Conservation (phyloP, 495 filamentous ascomycete species). For the Xylaria scruposa region DNA sequence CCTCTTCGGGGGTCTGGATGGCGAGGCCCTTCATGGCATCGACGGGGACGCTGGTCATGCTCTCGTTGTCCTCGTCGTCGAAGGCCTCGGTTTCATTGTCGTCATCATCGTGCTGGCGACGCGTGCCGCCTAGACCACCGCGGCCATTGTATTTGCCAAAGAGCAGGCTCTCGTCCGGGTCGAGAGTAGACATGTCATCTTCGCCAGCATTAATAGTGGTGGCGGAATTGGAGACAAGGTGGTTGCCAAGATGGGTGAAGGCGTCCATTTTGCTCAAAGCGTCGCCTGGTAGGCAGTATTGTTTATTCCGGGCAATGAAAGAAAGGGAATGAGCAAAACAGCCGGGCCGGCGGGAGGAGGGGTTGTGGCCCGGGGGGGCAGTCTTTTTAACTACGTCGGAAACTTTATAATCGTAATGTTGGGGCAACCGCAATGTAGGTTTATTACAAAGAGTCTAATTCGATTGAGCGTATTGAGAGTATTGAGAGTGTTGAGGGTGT, state of each 20-base stretch:
- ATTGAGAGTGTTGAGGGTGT: background rate
- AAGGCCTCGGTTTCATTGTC: slow-evolving; percentile 89
- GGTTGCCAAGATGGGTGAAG: slow-evolving; percentile 85
- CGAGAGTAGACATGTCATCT: slow-evolving; percentile 70
- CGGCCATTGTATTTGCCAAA: slow-evolving; percentile 69
- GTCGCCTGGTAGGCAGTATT: slow-evolving; percentile 33
- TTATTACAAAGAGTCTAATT: background rate
- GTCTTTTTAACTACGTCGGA: background rate
- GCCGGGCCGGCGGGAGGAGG: slow-evolving; percentile 17
- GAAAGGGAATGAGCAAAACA: slow-evolving; percentile 24
- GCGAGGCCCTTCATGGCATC: slow-evolving; percentile 74
- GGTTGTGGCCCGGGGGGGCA: background rate
- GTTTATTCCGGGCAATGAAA: slow-evolving; percentile 21
- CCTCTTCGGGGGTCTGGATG: slow-evolving; percentile 71
- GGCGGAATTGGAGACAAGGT: slow-evolving; percentile 75
- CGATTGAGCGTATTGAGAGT: background rate
- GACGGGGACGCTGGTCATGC: slow-evolving; percentile 83
- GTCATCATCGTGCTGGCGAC: slow-evolving; percentile 75
- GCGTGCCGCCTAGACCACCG: slow-evolving; percentile 49
- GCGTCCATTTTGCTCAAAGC: slow-evolving; percentile 73
- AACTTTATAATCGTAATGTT: background rate
- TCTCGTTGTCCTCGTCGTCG: slow-evolving; percentile 92
- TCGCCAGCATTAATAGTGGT: slow-evolving; percentile 74
- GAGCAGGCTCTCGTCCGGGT: slow-evolving; percentile 78
- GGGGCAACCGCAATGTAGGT: background rate